Evolutionary conservation across 164 flowering plant species (phyloP).

Genomic region (Saururus chinensis): DNA sequence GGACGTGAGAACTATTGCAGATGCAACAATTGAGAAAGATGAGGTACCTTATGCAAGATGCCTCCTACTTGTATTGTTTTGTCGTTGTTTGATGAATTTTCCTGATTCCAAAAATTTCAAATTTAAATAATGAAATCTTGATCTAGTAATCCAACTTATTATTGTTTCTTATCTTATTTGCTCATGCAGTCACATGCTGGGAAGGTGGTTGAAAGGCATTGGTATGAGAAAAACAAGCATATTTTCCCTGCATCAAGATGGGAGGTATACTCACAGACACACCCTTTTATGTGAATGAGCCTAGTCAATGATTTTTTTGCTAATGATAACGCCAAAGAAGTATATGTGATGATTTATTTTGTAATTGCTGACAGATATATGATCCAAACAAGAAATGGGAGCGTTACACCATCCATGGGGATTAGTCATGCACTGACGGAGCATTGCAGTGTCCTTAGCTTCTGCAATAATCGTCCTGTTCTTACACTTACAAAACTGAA

Average conservation of each 20-base stretch:
- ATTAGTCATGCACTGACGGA: constrained; percentile 22
- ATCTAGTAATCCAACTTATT: not conserved
- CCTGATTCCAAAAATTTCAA: no score
- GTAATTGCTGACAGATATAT: constrained; percentile 42
- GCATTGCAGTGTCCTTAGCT: not conserved
- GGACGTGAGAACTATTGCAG: constrained; percentile 93
- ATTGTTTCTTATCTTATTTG: constrained; percentile 1
- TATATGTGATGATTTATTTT: not conserved
- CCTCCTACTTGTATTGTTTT: not conserved
- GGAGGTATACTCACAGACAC: constrained; percentile 46
- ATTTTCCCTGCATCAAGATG: constrained; percentile 99
- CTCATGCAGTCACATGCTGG: constrained; percentile 89
- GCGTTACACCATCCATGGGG: constrained; percentile 86
- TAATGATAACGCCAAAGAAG: no score
- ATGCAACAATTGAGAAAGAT: constrained; percentile 95
- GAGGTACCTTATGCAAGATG: constrained; percentile 44
- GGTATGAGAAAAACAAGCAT: constrained; percentile 99
- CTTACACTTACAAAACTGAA: no score
- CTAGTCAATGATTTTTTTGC: no score
- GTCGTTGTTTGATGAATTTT: no score
- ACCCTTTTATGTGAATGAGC: not conserved
- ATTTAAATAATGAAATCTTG: no score
- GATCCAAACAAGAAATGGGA: constrained; percentile 84
- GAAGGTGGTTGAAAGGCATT: constrained; percentile 98
- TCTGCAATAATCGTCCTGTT: no score